These are phyloP conservation scores for Plasmodium gaboni DNA, from an alignment of 169 alveolate genomes.

Conservation along the genomic window DNA sequence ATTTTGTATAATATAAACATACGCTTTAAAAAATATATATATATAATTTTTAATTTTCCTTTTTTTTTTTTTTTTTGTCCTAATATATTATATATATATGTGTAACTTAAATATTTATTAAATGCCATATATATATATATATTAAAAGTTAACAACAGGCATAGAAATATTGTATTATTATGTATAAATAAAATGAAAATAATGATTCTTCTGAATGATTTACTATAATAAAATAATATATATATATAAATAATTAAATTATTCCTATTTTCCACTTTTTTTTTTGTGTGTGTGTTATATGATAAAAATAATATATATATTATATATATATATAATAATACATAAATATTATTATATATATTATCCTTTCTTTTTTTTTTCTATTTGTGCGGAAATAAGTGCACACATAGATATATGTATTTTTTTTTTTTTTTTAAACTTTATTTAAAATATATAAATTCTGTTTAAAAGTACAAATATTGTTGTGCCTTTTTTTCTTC, in stretches of 20 bases:
- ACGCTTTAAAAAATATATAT: not conserved
- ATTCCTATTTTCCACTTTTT: not conserved
- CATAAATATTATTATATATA: no score
- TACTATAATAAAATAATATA: no score
- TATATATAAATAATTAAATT: not conserved
- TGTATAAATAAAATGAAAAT: not conserved
- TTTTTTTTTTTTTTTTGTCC: not conserved
- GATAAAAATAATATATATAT: not conserved
- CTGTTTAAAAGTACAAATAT: not conserved
- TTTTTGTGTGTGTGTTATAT: slow-evolving; percentile 37
- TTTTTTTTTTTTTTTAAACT: slow-evolving; percentile 5
- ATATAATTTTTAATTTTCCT: not conserved
- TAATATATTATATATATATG: not conserved
- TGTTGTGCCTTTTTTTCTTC: not conserved
- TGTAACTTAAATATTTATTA: not conserved
- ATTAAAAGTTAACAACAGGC: slow-evolving; percentile 21
- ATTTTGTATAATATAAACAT: not conserved
- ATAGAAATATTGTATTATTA: slow-evolving; percentile 28
- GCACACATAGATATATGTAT: slow-evolving; percentile 47
- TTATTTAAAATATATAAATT: not conserved
- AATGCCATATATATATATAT: slow-evolving; percentile 10
- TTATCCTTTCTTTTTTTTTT: not conserved
- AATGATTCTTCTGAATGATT: slow-evolving; percentile 5
- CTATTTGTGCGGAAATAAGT: slow-evolving; percentile 42
- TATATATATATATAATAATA: no score